Base-by-base conservation (phyloP, 1,284 basidiomycete genomes). In the Wolfiporia cocos region DNA sequence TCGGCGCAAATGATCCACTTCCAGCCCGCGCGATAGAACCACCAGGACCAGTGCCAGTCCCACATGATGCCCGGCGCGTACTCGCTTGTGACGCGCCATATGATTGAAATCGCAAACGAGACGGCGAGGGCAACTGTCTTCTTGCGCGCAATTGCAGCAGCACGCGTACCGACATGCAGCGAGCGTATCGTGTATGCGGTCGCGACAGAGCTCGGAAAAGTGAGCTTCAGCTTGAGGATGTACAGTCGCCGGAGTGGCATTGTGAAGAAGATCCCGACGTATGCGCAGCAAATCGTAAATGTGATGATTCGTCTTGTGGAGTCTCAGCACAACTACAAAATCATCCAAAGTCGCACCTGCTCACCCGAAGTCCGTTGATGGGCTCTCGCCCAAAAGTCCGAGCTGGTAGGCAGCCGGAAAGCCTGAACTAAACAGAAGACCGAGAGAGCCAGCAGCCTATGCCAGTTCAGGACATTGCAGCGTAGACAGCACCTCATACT, bases 131-230 rank as follows among this genome's bases (percentile, higher is more conserved):
- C 69, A 37, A 70, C 61, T 1, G 76, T 69, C 63, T 82, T 81
- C 56, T 76, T 77, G 55, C 62, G 70, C 22, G 76, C 76, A 11
- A 61, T 66, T 14, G 61, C 57, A 2, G 74, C 71, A 20, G 73
- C 76, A 19, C 59, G 55, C 34, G 59, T 65, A 6, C 71, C 70
- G 22, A 69, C 67, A 53, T 83, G 81, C 15, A 81, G 64, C 3
- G 76, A 74, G 20, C 72, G 74, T 47, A 82, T 80, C 15, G 77
- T 78, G 52, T 72, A 77, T 17, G 79, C 81, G 31, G 78, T 79
- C 12, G 81, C 82, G 44, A 81, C 75, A 10, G 76, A 74, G 3
- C 77, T 76, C 1, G 78, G 81, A 66, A 84, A 84, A 30, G 75
- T 74, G 18, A 81, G 62, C 54, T 79, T 79, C 52, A 78, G 80